Evolutionary conservation across 2,329 filamentous ascomycete genomes (phyloP), one percentile per base, ranked within the genome.

Genomic region (Metarhizium humberi): DNA sequence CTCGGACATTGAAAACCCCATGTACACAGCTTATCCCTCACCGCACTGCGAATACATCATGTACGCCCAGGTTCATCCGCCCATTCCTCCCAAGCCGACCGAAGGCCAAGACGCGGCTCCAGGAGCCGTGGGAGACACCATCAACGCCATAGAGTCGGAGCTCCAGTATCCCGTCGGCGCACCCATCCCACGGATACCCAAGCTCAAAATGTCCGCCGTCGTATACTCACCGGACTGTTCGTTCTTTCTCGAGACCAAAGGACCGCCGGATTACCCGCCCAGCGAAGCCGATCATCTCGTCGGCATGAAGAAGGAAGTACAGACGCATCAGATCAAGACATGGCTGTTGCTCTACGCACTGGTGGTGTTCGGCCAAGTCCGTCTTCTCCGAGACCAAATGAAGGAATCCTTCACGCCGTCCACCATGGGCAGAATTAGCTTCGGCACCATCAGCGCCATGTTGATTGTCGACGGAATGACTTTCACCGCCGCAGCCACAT

Each of bases 31-130:
- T 56, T 78, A 79, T 57, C 80, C 83, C 18, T 69, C 67, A 13
- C 90, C 90, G 0, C 87, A 89, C 62, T 99, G 94, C 76, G 94
- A 99, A 70, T 90, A 90, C 65, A 75, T 99, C 51, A 74, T 95
- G 54, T 97, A 92, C 69, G 75, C 92, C 34, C 94, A 97, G 67
- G 78, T 92, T 45, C 79, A 87, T 58, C 81, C 83, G 2, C 69
- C 79, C 3, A 70, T 76, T 50, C 67, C 69, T 13, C 63, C 68
- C 8, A 65, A 68, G 20, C 59, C 75, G 25, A 63, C 68, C 53
- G 63, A 70, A 25, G 58, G 57, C 56, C n/a, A 10, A 36, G n/a
- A 40, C 16, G n/a, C 56, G 51, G 64, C 69, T 68, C 68, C 47
- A 66, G 68, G 38, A 60, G 63, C 42, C 14, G 60, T 72, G 52